These are phyloP conservation scores for Wallacemonas sp. DNA, from an alignment of 208 protist genomes.

Conservation along the genomic window DNA sequence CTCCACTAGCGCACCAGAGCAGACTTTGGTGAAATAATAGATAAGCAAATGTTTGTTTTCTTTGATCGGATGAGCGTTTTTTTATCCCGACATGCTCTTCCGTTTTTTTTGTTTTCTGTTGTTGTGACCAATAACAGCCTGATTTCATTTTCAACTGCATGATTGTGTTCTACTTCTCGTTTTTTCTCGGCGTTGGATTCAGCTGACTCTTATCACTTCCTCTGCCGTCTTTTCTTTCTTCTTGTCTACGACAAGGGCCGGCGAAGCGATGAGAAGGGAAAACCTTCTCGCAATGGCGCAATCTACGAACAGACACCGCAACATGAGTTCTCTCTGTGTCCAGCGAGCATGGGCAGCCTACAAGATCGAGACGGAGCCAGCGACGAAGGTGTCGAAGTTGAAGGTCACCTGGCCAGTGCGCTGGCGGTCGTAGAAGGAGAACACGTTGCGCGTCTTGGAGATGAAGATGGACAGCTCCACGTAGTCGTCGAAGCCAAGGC, in stretches of 20 bases:
- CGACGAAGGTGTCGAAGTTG: conserved; percentile 73
- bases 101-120: neutral
- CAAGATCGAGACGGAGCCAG: conserved; percentile 52
- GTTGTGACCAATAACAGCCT: too few species aligned
- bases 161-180: too few species aligned
- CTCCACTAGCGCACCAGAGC: too few species aligned
- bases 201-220: too few species aligned
- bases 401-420: conserved; percentile 71
- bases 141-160: too few species aligned
- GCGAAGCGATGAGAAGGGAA: too few species aligned
- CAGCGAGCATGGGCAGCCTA: conserved; percentile 15
- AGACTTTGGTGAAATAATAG: too few species aligned
- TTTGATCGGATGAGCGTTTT: neutral
- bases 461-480: conserved; percentile 90
- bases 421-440: conserved; percentile 72
- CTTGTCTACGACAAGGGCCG: too few species aligned
- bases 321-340: neutral
- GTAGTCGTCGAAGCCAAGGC: conserved; percentile 87
- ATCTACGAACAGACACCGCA: neutral
- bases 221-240: too few species aligned
- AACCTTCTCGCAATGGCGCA: too few species aligned
- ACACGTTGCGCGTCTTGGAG: conserved; percentile 67
- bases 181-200: too few species aligned
- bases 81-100: neutral
- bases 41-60: neutral